Evolutionary conservation across 495 filamentous ascomycete species (phyloP).

Genomic region (Barbatosphaeria neglecta): DNA sequence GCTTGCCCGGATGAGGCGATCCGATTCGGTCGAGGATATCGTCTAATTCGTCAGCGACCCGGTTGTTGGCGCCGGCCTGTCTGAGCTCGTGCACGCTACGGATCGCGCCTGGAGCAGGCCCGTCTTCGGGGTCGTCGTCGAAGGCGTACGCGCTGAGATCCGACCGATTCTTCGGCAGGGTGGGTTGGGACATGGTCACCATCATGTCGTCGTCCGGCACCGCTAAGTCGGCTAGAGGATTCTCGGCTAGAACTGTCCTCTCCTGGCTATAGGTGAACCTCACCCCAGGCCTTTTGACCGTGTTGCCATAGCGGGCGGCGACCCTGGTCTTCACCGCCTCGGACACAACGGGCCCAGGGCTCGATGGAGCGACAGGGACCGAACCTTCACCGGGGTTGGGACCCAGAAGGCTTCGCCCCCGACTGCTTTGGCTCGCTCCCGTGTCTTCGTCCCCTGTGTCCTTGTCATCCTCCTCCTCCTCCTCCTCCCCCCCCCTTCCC

Average conservation of each 20-base stretch:
- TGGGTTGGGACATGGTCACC: slow-evolving; percentile 5
- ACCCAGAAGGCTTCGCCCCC: not conserved
- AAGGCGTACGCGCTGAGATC: slow-evolving; percentile 14
- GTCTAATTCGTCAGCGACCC: slow-evolving; percentile 70
- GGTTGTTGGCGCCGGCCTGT: slow-evolving; percentile 71
- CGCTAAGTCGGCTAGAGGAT: slow-evolving; percentile 14
- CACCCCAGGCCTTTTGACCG: slow-evolving; percentile 15
- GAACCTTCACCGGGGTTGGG: not conserved
- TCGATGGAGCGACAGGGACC: not conserved
- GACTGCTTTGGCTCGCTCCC: too few species aligned
- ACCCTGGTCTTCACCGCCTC: not conserved
- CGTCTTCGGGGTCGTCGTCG: slow-evolving; percentile 32
- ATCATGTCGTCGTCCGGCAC: slow-evolving; percentile 13
- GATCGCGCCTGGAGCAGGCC: slow-evolving; percentile 49
- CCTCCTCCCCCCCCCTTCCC: not conserved
- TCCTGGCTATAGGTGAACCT: slow-evolving; percentile 39
- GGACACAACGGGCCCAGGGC: slow-evolving; percentile 1
- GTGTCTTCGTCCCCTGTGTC: not conserved
- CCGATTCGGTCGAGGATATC: slow-evolving; percentile 78
- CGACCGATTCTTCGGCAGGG: slow-evolving; percentile 17
- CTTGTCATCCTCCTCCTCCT: not conserved
- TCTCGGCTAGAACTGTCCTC: slow-evolving; percentile 33
- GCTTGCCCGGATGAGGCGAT: slow-evolving; percentile 32
- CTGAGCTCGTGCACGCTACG: slow-evolving; percentile 84
- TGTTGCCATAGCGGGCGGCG: slow-evolving; percentile 6